Base-by-base conservation (phyloP, 495 filamentous ascomycete genomes). In the Penicillium riverlandense region DNA sequence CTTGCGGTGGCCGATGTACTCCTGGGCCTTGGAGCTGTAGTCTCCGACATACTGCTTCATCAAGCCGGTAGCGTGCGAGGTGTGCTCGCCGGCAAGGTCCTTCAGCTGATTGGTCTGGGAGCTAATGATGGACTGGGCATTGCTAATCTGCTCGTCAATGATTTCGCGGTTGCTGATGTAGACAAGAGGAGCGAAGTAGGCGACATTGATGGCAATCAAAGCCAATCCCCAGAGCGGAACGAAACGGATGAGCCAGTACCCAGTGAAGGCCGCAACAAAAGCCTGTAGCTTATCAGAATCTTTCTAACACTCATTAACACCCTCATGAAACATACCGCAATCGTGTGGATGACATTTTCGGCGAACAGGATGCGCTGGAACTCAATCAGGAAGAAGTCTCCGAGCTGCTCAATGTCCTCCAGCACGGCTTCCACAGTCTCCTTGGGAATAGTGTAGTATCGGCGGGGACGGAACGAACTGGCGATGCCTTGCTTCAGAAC, bases 331-430 rank as follows among this genome's bases (percentile, higher is more conserved):
- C 88, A 68, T 81, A 96, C 90, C 48, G 79, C 80, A 66, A 80
- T 63, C 2, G 92, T 95, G 51, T 80, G 82, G 44, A 78, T 71
- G 39, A 95, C 72, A 58, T 97, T 97, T 80, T 99, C 92, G 40
- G 83, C 92, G 53, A 95, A 99, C 42, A 97, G 53, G 55, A 99
- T 79, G 47, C 94, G 82, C 77, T 99, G 92, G 62, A 87, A 82
- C 70, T 99, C 92, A 50, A 99, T 89, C 51, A 96, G 76, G 69
- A 96, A 89, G 71, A 99, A 99, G 77, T 99, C 96, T 67, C 90
- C 69, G 38, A 99, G 74, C 66, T 96, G 90, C 61, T 91, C 85
- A 29, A 91, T 60, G 58, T 97, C 92, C 49, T 88, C 90, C 41
- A 90, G 73, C 11, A 88, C 57, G 42, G 74, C 69, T 54, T 97